phyloP scores from a whole-genome alignment of 192 early-diverging fungal species.

The Oehlia diaphana region DNA sequence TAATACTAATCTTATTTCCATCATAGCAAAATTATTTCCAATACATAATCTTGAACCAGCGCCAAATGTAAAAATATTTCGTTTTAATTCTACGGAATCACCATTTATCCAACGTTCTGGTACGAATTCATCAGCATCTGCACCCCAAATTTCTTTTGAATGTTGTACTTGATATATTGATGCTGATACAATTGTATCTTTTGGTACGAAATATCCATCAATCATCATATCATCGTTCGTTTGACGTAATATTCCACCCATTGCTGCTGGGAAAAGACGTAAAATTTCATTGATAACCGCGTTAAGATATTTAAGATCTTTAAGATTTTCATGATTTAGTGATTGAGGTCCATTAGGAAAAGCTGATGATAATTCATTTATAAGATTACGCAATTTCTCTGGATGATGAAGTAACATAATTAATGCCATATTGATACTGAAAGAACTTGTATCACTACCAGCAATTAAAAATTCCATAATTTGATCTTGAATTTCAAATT shows the following conservation, averaged over 20 bases:
- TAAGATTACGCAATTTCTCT: constrained; percentile 32
- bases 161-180: constrained; percentile 32
- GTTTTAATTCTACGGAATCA: constrained; percentile 33
- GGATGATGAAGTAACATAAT: constrained; percentile 38
- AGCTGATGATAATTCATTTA: constrained; percentile 33
- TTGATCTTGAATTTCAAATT: constrained; percentile 43
- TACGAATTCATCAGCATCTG: constrained; percentile 52
- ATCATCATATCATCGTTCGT: constrained; percentile 42
- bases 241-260: constrained; percentile 39
- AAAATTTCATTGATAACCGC: constrained; percentile 57
- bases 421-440: constrained; percentile 36
- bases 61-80: constrained; percentile 49
- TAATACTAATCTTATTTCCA: constrained; percentile 53
- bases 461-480: constrained; percentile 35
- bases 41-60: constrained; percentile 55
- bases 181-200: constrained; percentile 33
- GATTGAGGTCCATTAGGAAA: constrained; percentile 6
- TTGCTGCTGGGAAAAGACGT: constrained; percentile 43
- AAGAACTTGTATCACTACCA: constrained; percentile 44
- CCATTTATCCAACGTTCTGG: constrained; percentile 55
- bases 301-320: constrained; percentile 49
- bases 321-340: constrained; percentile 39
- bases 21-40: constrained; percentile 51
- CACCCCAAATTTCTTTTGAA: constrained; percentile 45
- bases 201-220: constrained; percentile 48